Base-by-base conservation (phyloP, 192 early-diverging fungal species). In the Mortierella hygrophila region DNA sequence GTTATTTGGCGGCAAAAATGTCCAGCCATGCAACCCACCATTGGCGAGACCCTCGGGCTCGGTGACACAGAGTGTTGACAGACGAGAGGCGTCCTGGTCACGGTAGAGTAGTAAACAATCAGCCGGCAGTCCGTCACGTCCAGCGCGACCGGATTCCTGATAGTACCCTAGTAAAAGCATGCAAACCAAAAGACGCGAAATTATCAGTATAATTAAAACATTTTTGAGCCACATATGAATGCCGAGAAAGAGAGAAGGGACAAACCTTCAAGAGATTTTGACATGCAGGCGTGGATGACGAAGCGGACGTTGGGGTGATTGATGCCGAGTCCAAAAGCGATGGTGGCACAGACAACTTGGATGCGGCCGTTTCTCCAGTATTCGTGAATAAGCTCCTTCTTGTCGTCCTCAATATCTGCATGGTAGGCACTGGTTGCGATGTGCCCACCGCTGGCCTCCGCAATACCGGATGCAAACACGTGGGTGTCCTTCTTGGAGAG, bases 311-410 rank as follows among this genome's bases (percentile, higher is more conserved):
- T 91, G 29, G 91, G 82, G 76, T 95, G 93, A 77, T 96, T 94
- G 47, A 96, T 93, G 16, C 94, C 95, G 80, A 96, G 85, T 16
- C 95, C 95, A 91, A 96, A 96, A 3, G 93, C 95, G 65, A 95
- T 93, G 0, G 95, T 96, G n/a, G 96, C 94, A 23, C 95, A 93
- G 32, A 95, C 91, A 40, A 96, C 91, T 75, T 93, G 92, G 29
- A 95, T 90, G 0, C 87, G 70, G 26, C 88, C 88, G 70, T 78
- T 38, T 90, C 95, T 92, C 89, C 96, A 97, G 15, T 90, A 89
- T 8, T 87, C 74, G 82, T 97, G 96, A 6, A 95, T 86, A 8
- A 55, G n/a, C 6, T 86, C 79, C 40, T 86, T 86, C 13, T 81
- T 52, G n/a, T 74, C 20, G 38, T 92, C 93, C 55, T 87, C 85